These are phyloP conservation scores for Dendrobium huoshanense DNA, from an alignment of 106 monocot species.

Conservation along the genomic window DNA sequence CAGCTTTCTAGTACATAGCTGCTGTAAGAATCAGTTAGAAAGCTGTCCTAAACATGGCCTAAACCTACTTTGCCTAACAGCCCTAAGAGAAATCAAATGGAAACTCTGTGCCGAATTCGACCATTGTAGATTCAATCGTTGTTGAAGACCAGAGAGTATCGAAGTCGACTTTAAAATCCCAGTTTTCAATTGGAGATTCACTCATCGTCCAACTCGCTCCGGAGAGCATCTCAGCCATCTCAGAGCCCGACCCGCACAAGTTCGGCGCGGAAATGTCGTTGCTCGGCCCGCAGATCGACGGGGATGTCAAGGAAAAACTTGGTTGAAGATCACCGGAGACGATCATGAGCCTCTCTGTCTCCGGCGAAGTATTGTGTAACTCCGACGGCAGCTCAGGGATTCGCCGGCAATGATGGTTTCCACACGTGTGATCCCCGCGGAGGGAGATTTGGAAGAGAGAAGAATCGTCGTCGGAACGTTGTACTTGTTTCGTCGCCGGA, in stretches of 20 bases:
- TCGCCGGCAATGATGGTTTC: neutral
- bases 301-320: neutral
- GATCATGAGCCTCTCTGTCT: neutral
- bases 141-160: neutral
- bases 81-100: neutral
- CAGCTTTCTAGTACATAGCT: no score
- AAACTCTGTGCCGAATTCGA: neutral
- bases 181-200: neutral
- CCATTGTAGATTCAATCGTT: no score
- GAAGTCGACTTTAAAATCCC: neutral
- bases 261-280: neutral
- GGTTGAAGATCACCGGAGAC: neutral
- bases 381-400: neutral
- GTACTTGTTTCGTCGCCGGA: constrained; percentile 58
- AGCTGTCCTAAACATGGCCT: no score
- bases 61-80: no score
- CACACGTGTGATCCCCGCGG: constrained; percentile 41
- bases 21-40: no score
- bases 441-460: constrained; percentile 45
- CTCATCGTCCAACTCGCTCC: neutral
- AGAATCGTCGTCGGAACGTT: constrained; percentile 43
- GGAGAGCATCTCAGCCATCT: neutral
- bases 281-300: neutral
- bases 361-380: neutral
- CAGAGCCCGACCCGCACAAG: neutral